These are phyloP conservation scores for Rhodomyrtus psidioides DNA, from an alignment of 441 rosid species.

Conservation along the genomic window DNA sequence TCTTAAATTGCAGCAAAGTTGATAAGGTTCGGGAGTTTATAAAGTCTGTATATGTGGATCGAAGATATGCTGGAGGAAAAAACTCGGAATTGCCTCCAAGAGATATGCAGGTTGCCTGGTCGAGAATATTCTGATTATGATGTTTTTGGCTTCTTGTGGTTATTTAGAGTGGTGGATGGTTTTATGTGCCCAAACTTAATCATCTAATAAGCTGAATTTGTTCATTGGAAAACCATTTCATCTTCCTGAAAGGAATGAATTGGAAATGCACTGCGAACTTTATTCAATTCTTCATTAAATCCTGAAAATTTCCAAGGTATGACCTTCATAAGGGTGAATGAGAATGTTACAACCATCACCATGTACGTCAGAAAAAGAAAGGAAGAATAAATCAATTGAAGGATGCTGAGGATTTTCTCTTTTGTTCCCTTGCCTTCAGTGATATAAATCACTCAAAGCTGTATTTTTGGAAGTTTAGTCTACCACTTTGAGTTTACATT, in stretches of 20 bases:
- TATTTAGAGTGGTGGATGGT: neutral
- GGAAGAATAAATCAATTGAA: neutral
- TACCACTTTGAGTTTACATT: neutral
- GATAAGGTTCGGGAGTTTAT: conserved; percentile 81
- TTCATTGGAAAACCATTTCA: neutral
- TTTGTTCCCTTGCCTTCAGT: neutral
- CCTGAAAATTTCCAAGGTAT: neutral
- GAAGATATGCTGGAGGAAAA: conserved; percentile 66
- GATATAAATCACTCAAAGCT: neutral
- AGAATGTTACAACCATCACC: neutral
- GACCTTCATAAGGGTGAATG: neutral
- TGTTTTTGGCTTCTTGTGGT: neutral
- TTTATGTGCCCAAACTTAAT: neutral
- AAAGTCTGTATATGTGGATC: conserved; percentile 72
- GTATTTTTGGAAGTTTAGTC: neutral
- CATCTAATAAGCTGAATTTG: neutral
- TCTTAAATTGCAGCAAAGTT: conserved; percentile 49
- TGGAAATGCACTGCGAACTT: neutral
- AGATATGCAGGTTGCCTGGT: conserved; percentile 54
- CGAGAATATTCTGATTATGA: neutral
- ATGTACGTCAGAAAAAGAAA: neutral
- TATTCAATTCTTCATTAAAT: neutral
- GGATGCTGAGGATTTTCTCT: neutral
- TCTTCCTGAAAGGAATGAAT: neutral
- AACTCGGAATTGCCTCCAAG: conserved; percentile 61